These are phyloP conservation scores for Sporothrix pseudoabietina DNA, from an alignment of 2,329 filamentous ascomycete species.

Conservation along the genomic window DNA sequence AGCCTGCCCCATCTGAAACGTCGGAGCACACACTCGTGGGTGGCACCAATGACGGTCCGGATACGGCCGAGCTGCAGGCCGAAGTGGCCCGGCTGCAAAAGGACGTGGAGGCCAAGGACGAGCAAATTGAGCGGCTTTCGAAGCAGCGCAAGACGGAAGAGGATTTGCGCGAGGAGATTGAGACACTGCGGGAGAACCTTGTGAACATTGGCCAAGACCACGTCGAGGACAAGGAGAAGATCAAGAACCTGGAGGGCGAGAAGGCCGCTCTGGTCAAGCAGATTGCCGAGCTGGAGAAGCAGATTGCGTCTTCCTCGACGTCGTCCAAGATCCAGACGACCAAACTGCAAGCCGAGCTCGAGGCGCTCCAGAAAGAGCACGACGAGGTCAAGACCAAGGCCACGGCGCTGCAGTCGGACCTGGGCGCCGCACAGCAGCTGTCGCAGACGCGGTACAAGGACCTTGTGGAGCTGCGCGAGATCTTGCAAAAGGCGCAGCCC, in stretches of 20 bases:
- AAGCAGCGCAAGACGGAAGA: slow-evolving; percentile 75
- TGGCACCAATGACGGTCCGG: slow-evolving; percentile 36
- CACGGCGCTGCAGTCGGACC: slow-evolving; percentile 73
- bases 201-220: slow-evolving; percentile 79
- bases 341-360: slow-evolving; percentile 64
- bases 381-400: slow-evolving; percentile 72
- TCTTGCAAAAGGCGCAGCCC: slow-evolving; percentile 81
- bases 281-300: slow-evolving; percentile 69
- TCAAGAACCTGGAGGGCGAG: slow-evolving; percentile 69
- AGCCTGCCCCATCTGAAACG: slow-evolving; percentile 40
- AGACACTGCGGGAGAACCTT: slow-evolving; percentile 77
- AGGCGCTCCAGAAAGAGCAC: slow-evolving; percentile 55
- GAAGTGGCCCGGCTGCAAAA: slow-evolving; percentile 56
- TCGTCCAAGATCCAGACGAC: slow-evolving; percentile 49
- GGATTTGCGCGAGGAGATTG: slow-evolving; percentile 80
- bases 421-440: slow-evolving; percentile 82
- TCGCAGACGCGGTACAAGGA: slow-evolving; percentile 89
- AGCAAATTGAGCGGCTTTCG: slow-evolving; percentile 70
- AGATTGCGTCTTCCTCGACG: slow-evolving; percentile 53
- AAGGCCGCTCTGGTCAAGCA: slow-evolving; percentile 66
- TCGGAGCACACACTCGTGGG: slow-evolving; percentile 36
- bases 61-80: slow-evolving; percentile 46
- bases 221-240: slow-evolving; percentile 77
- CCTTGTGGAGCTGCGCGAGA: slow-evolving; percentile 74
- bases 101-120: slow-evolving; percentile 66